These are phyloP conservation scores for Ustilago bromivora DNA, from an alignment of 1,284 basidiomycete species.

Conservation along the genomic window DNA sequence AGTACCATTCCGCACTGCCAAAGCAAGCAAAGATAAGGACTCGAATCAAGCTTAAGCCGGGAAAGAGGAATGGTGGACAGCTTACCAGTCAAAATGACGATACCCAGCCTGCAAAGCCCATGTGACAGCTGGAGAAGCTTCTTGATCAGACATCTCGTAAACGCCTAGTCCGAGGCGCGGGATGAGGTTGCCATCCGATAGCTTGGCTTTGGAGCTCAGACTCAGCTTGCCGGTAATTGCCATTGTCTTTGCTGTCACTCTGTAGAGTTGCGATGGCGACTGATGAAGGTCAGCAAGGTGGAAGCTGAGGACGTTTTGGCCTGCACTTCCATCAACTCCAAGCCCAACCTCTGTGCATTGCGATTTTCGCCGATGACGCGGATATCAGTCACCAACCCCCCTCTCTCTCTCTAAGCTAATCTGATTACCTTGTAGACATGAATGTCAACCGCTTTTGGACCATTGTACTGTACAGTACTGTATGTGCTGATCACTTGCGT, in stretches of 20 bases:
- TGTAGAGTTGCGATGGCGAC: not conserved
- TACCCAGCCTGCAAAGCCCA: conserved; percentile 43
- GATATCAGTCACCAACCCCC: too few relatives aligned
- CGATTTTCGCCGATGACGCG: too few relatives aligned
- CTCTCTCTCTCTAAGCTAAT: too few relatives aligned
- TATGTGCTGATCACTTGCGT: too few relatives aligned
- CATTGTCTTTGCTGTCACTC: conserved; percentile 7
- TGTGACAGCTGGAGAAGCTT: conserved; percentile 31
- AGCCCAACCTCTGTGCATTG: not conserved
- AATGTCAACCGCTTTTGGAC: too few relatives aligned
- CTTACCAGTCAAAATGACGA: conserved; percentile 38
- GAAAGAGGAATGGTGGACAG: not conserved
- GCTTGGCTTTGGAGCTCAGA: conserved; percentile 20
- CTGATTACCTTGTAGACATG: too few relatives aligned
- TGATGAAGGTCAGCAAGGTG: not conserved
- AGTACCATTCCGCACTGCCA: conserved; percentile 38
- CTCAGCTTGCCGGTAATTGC: conserved; percentile 10
- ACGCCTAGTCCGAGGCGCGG: conserved; percentile 33
- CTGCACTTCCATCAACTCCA: too few relatives aligned
- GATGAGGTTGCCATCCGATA: conserved; percentile 27
- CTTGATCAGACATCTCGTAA: conserved; percentile 28
- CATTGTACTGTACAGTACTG: too few relatives aligned
- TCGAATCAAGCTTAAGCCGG: not conserved
- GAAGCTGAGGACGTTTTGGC: too few relatives aligned
- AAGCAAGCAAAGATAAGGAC: too few relatives aligned